Evolutionary conservation across 805 yeast genomes (phyloP).

Genomic region (Yarrowia porcina): DNA sequence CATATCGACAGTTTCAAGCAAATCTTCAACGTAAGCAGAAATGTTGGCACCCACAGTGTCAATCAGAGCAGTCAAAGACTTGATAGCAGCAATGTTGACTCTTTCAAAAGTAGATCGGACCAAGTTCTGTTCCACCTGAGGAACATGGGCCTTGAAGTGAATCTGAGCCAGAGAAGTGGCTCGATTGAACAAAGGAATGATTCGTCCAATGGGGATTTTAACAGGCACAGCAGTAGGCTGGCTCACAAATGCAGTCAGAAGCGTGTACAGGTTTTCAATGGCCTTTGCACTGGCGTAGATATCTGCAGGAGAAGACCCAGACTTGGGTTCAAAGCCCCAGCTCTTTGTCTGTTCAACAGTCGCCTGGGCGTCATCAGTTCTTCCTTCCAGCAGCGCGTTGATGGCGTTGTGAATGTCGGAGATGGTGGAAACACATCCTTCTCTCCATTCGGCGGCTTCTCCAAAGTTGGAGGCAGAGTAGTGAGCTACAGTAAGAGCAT

Average conservation of each 20-base stretch:
- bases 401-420: slow-evolving; percentile 28
- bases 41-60: slow-evolving; percentile 44
- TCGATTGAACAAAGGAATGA: slow-evolving; percentile 53
- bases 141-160: slow-evolving; percentile 47
- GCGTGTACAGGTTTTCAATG: slow-evolving; percentile 25
- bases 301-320: not conserved
- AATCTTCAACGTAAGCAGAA: slow-evolving; percentile 39
- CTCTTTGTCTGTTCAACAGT: not conserved
- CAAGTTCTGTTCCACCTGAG: slow-evolving; percentile 38
- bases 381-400: slow-evolving; percentile 28
- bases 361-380: not conserved
- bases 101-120: slow-evolving; percentile 57
- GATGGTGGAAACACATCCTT: slow-evolving; percentile 45
- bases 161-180: slow-evolving; percentile 49
- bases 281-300: slow-evolving; percentile 3
- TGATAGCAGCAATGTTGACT: slow-evolving; percentile 42
- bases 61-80: slow-evolving; percentile 37
- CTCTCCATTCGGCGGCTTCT: slow-evolving; percentile 48
- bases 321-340: slow-evolving; percentile 12
- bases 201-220: slow-evolving; percentile 60
- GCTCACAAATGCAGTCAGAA: slow-evolving; percentile 48
- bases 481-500: slow-evolving; percentile 55
- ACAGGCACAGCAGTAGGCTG: slow-evolving; percentile 55
- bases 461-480: slow-evolving; percentile 54
- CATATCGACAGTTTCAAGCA: slow-evolving; percentile 13